Evolutionary conservation across 2,329 filamentous ascomycete species (phyloP).

Genomic region (Davidsoniella virescens): DNA sequence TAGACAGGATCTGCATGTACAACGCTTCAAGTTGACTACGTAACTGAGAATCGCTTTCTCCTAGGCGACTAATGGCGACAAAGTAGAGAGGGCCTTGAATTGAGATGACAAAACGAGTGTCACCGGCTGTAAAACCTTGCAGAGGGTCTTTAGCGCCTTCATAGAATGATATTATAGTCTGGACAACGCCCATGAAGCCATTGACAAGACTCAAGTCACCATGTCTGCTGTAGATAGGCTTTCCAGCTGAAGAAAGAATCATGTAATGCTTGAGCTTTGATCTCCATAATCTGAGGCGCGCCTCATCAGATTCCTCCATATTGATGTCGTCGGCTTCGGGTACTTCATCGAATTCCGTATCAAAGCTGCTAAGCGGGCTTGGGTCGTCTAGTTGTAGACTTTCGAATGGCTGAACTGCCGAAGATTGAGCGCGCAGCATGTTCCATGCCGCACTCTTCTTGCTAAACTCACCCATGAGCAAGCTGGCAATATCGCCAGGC

Average conservation of each 20-base stretch:
- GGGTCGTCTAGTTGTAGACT: conserved; percentile 27
- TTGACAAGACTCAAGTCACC: conserved; percentile 83
- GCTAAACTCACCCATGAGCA: conserved; percentile 56
- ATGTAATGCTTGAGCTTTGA: conserved; percentile 93
- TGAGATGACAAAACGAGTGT: conserved; percentile 69
- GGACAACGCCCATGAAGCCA: conserved; percentile 83
- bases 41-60: conserved; percentile 83
- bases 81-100: conserved; percentile 81
- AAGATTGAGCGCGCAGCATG: conserved; percentile 45
- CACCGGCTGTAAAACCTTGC: conserved; percentile 71
- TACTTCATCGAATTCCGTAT: conserved; percentile 62
- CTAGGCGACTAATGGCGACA: conserved; percentile 78
- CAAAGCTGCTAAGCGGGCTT: conserved; percentile 49
- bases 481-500: conserved; percentile 61
- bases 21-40: conserved; percentile 77
- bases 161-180: conserved; percentile 96
- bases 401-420: conserved; percentile 45
- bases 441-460: conserved; percentile 53
- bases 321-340: conserved; percentile 27
- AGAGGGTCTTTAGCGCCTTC: conserved; percentile 64
- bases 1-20: conserved; percentile 97
- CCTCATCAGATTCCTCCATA: conserved; percentile 31
- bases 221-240: conserved; percentile 92
- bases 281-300: conserved; percentile 61
- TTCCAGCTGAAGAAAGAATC: conserved; percentile 87